Base-by-base conservation (phyloP, 352 stramenopile genomes). In the Globisporangium acanthophoron region DNA sequence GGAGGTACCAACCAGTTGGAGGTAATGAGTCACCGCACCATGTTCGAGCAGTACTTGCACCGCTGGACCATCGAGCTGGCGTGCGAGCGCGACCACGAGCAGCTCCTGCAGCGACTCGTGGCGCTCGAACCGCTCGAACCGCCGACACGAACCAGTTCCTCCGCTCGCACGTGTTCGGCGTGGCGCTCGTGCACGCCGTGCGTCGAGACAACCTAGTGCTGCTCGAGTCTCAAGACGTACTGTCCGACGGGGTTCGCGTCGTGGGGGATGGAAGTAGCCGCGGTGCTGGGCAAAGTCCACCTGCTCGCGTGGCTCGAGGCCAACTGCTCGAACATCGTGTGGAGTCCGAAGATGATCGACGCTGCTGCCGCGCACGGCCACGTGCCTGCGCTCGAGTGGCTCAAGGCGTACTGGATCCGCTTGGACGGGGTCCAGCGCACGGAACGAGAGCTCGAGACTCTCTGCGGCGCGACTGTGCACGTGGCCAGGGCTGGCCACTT, bases 141-240 rank as follows among this genome's bases (percentile, higher is more conserved):
- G 53, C 20, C 12, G 47, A 27, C 31, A 31, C 24, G 27, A 15
- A 33, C 13, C 40, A 7, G 13, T 16, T 37, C 6, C 44, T 43
- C 31, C 53, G 27, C 40, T 51, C 44, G 40, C 27, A 59, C 40
- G 40, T 43, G 29, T 52, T 59, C 31, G 41, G 31, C 40, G 20
- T 52, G n/a, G 40, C 53, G 53, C 53, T 52, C 11, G 41, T 52
- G 16, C 40, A 50, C 15, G 39, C 29, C 7, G 40, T 58, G 21
- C 12, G 40, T 3, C 24, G 40, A 20, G 53, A 58, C 39, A 41
- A 50, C 39, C 15, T 51, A 18, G 8, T 16, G 20, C 33, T 55
- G 35, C 50, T 55, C 33, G 48, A 54, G 50, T 35, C 20, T 55
- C 18, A 12, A 20, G 0, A 20, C 5, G 3, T 56, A 56, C 12